Base-by-base conservation (phyloP, 2,329 filamentous ascomycete genomes). In the Colletotrichum gloeosporioides region DNA sequence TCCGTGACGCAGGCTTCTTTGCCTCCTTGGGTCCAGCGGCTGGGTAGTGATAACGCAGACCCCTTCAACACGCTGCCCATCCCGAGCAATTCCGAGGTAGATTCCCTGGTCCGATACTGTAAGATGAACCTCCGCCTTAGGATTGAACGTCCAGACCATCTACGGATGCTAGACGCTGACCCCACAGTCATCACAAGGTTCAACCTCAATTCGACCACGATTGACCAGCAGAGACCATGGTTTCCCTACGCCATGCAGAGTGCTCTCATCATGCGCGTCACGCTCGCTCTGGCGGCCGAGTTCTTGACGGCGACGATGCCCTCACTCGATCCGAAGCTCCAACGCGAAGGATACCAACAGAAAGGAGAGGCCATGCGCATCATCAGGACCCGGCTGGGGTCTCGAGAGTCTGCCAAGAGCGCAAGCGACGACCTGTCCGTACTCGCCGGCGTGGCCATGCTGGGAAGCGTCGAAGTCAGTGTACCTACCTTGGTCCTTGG, bases 221-320 rank as follows among this genome's bases (percentile, higher is more conserved):
- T 39, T 12, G 77, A 78, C 18, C 71, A 32, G 27, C 73, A 78
- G 39, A 61, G 77, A 29, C 77, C 77, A 32, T 78, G 77, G 76
- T 78, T 78, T 22, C 77, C 76, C 6, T 78, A 78, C 16, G 77
- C 77, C 55, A 78, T 78, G 77, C 76, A 77, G 68, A 78, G 73
- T 65, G 44, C 70, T 8, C 59, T 78, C 34, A 68, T 78, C 70
- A 64, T 78, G 76, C 77, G 76, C 22, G 73, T 69, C 13, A 78
- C 77, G 4, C 53, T 78, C 9, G 73, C 77, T 13, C 32, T 78
- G 61, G 70, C 77, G 4, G 77, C 77, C 16, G 77, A 76, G 18
- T 78, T 78, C 44, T 62, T 76, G 59, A 62, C 67, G 2, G 55
- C 73, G 10, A 68, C 69, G 31, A 64, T 78, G 67, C 77, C 77